phyloP scores from a whole-genome alignment of 2,329 filamentous ascomycete species.

The Rhynchosporium graminicola region DNA sequence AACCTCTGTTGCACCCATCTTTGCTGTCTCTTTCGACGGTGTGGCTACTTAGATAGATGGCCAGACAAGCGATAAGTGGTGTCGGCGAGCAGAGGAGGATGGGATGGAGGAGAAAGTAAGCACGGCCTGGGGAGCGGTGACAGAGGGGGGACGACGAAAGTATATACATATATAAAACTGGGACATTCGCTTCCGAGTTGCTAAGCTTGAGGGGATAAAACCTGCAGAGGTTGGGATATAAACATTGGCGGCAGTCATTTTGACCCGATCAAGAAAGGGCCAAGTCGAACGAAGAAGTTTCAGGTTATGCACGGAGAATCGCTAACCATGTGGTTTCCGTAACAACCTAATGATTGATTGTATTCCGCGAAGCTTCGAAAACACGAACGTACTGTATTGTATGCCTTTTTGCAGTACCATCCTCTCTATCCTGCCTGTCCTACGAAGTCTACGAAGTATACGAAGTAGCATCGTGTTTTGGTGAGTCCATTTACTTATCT shows the following conservation, averaged over 20 bases:
- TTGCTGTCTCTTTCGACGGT: neutral
- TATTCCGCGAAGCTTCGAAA: neutral
- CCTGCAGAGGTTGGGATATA: neutral
- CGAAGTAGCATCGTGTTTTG: neutral
- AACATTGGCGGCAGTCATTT: neutral
- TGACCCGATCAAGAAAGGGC: neutral
- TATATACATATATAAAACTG: constrained; percentile 2
- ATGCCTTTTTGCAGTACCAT: no score
- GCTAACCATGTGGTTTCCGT: constrained; percentile 3
- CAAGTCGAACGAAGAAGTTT: neutral
- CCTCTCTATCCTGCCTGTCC: neutral
- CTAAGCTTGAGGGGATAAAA: neutral
- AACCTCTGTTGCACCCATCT: constrained; percentile 10
- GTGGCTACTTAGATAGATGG: neutral
- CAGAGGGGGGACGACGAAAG: neutral
- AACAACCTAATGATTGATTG: neutral
- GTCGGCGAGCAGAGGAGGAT: neutral
- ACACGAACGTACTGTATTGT: neutral
- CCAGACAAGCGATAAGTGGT: neutral
- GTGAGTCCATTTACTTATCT: neutral
- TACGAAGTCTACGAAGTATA: neutral
- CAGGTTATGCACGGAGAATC: constrained; percentile 1
- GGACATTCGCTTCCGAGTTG: neutral
- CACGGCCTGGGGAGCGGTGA: neutral
- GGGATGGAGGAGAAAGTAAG: neutral